A percentile compares a stretch with the other conserved stretches of the same genome.
phyloP scores from a whole-genome alignment of 2,329 filamentous ascomycete genomes.

The Fusarium sp. region DNA sequence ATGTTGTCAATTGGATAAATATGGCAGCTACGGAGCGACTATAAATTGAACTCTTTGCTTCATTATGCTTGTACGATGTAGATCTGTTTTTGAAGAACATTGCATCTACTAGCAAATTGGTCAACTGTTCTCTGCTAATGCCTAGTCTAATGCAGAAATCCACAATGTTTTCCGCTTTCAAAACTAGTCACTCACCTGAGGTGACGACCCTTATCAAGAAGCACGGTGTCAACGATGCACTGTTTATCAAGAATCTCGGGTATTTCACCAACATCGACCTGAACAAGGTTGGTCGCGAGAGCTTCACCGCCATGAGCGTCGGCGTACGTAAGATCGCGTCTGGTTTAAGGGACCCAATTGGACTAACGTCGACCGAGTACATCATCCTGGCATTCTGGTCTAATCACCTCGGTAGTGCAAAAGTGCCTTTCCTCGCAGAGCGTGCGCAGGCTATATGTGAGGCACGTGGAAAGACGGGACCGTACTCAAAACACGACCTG shows the following conservation, averaged over 20 bases:
- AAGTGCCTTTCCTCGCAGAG: background rate
- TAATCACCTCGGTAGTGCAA: background rate
- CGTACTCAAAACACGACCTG: background rate
- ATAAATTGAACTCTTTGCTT: too few relatives aligned
- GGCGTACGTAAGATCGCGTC: background rate
- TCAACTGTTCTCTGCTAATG: too few relatives aligned
- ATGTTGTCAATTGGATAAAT: too few relatives aligned
- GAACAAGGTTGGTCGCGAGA: background rate
- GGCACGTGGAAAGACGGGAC: rapidly evolving
- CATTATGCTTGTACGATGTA: too few relatives aligned
- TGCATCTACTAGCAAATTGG: rapidly evolving
- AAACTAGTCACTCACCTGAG: background rate
- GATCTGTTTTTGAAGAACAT: background rate
- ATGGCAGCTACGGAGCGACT: rapidly evolving
- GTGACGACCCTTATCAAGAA: background rate
- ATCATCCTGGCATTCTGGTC: background rate
- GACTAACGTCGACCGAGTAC: background rate
- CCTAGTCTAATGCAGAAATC: rapidly evolving
- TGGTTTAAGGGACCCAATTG: background rate
- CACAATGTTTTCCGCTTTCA: background rate
- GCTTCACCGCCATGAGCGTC: background rate
- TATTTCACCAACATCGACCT: background rate
- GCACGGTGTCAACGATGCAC: background rate
- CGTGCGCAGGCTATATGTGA: background rate
- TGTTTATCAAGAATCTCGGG: background rate